These are phyloP conservation scores for Kondoa malvinella DNA, from an alignment of 768 basidiomycete genomes.

Conservation along the genomic window DNA sequence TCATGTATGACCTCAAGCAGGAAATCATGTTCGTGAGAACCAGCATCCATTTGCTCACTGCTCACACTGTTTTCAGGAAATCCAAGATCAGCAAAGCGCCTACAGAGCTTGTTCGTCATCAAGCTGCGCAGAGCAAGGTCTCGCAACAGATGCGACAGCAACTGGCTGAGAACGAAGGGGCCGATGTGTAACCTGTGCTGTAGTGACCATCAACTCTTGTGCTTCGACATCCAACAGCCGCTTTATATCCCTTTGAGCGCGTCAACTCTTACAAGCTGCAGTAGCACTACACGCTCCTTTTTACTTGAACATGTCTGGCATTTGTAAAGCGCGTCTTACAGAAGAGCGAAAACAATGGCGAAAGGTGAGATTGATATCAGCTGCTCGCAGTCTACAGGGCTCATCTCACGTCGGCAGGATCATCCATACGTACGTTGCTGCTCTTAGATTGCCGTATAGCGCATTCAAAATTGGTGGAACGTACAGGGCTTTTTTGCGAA, in stretches of 20 bases:
- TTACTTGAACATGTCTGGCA: conserved; percentile 39
- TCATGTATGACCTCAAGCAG: conserved; percentile 96
- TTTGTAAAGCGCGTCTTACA: conserved; percentile 76
- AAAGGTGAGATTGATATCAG: conserved; percentile 95
- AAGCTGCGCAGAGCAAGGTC: conserved; percentile 41
- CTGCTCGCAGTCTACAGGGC: conserved; percentile 64
- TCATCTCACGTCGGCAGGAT: neutral
- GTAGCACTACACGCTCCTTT: neutral
- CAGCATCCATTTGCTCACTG: neutral
- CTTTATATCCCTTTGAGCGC: too few relatives aligned
- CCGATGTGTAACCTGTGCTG: neutral
- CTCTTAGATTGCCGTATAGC: neutral
- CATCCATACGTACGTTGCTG: conserved; percentile 2
- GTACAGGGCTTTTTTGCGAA: conserved; percentile 88
- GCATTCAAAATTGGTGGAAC: neutral
- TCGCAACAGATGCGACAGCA: neutral
- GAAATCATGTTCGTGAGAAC: conserved; percentile 38
- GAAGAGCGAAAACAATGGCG: conserved; percentile 99
- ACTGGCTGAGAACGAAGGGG: neutral
- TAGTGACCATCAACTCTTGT: neutral
- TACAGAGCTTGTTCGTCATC: conserved; percentile 72
- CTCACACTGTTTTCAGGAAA: conserved; percentile 43
- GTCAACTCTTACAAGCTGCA: too few relatives aligned
- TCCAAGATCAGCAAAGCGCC: conserved; percentile 82
- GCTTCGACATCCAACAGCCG: too few relatives aligned